Evolutionary conservation across 2,329 filamentous ascomycete species (phyloP).

Genomic region (Pseudogymnoascus sp.): DNA sequence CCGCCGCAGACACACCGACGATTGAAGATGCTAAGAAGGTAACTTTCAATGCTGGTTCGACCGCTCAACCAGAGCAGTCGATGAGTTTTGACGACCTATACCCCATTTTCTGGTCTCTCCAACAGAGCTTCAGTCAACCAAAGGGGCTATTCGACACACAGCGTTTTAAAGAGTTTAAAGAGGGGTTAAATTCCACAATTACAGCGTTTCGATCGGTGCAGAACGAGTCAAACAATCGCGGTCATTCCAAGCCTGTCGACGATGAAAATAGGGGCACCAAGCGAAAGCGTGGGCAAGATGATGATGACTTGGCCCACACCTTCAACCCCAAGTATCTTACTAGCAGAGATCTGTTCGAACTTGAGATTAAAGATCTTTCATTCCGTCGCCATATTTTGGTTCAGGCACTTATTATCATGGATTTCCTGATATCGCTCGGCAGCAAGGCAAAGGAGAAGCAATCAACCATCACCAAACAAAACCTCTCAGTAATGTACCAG

Average conservation of each 20-base stretch:
- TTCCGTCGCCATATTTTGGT: slow-evolving; percentile 93
- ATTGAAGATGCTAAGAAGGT: slow-evolving; percentile 36
- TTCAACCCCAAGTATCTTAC: slow-evolving; percentile 99
- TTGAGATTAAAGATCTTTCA: slow-evolving; percentile 92
- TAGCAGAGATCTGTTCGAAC: slow-evolving; percentile 90
- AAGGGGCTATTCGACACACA: slow-evolving; percentile 68
- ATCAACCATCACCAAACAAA: slow-evolving; percentile 51
- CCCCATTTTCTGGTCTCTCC: slow-evolving; percentile 87
- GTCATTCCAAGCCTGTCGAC: slow-evolving; percentile 47
- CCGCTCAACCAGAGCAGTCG: slow-evolving; percentile 37
- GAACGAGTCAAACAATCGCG: slow-evolving; percentile 38
- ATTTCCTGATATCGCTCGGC: slow-evolving; percentile 89
- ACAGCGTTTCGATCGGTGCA: slow-evolving; percentile 68
- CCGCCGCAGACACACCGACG: slow-evolving; percentile 20
- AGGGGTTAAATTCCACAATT: slow-evolving; percentile 55
- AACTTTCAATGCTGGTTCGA: slow-evolving; percentile 38
- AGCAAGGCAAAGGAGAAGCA: slow-evolving; percentile 74
- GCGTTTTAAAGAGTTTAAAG: slow-evolving; percentile 60
- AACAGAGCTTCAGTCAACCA: slow-evolving; percentile 86
- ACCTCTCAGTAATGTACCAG: slow-evolving; percentile 81
- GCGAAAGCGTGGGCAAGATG: slow-evolving; percentile 60
- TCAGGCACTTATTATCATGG: slow-evolving; percentile 87
- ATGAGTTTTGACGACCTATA: slow-evolving; percentile 70
- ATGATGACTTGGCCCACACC: slow-evolving; percentile 58
- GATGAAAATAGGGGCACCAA: slow-evolving; percentile 61